Percentiles rank a stretch among this genome's conserved stretches.
These are phyloP conservation scores for Colletotrichum caudatum DNA, from an alignment of 2,329 filamentous ascomycete species.

Conservation along the genomic window DNA sequence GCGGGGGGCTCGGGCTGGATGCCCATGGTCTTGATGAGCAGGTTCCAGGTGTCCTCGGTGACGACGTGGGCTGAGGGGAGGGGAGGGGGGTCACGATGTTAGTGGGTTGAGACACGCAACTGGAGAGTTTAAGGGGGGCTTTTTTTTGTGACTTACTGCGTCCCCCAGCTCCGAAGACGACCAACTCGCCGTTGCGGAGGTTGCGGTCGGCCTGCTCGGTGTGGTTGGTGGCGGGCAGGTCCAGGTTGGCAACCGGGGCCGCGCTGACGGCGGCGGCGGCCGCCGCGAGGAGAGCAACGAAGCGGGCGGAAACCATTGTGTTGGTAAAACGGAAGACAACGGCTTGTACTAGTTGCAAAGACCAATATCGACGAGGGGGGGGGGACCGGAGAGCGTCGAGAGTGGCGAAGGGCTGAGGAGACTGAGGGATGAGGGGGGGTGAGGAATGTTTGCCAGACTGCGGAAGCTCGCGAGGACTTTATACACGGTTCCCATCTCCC, in stretches of 20 bases:
- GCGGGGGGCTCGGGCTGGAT: conserved; percentile 17
- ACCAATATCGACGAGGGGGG: too few species aligned
- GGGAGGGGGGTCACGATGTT: background rate
- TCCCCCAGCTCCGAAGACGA: conserved; percentile 13
- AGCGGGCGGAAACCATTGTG: conserved; percentile 24
- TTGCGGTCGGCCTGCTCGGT: conserved; percentile 12
- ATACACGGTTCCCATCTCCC: background rate
- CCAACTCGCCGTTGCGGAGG: conserved; percentile 19
- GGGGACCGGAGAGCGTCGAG: background rate
- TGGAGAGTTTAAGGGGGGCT: background rate
- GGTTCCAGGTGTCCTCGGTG: conserved; percentile 28
- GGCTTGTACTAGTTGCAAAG: background rate
- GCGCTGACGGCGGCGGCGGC: conserved; percentile 18
- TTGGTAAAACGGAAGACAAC: background rate
- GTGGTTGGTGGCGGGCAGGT: conserved; percentile 15
- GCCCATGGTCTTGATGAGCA: conserved; percentile 17
- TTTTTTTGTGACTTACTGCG: conserved; percentile 26
- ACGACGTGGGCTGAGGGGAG: conserved; percentile 16
- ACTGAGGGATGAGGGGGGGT: background rate
- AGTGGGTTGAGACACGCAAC: background rate
- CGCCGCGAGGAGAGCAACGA: conserved; percentile 20
- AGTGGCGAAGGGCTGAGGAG: background rate
- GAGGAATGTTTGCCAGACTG: background rate
- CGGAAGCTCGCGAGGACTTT: background rate
- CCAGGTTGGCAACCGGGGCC: conserved; percentile 12